Base-by-base conservation (phyloP, 129 eudicot species). In the Pulicaria dysenterica region DNA sequence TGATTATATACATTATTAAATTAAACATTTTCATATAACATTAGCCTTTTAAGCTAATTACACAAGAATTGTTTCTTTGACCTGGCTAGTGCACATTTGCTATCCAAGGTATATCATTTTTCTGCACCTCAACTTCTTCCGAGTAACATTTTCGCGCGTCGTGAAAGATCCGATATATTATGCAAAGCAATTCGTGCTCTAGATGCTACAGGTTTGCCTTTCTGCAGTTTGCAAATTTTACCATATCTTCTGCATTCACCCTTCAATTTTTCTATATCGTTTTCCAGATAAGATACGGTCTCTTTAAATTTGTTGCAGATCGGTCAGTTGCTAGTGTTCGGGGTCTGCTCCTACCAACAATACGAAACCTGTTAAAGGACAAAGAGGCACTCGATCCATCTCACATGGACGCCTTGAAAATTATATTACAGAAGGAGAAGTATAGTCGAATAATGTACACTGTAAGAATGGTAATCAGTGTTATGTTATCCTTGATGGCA, bases 131-230 rank as follows among this genome's bases (percentile, higher is more conserved):
- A 85, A 58, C 73, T 76, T 9, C 88, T 92, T 54, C 73, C 87
- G 76, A 87, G 72, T 79, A 92, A 93, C 65, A 78, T 93, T 81
- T 63, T 58, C 74, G 89, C 83, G 47, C 95, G 92, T 8, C 90
- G 96, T 47, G 98, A 89, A 11, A 79, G 98, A 74, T 87, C 98
- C 48, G 84, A 93, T 62, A 90, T 96, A 66, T 87, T 87, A 78
- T 93, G 96, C 65, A 96, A 93, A 77, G 83, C 92, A 49, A 89
- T 89, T 50, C 96, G 98, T 60, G 98, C 98, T 67, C 87, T 93
- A 40, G 98, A 93, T 87, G 96, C 98, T 72, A 89, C 98, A 87
- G 98, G 98, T 93, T 57, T 67, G 79, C 43, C 31, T 58, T 57
- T 39, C 39, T 6, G 47, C 42, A 55, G 40, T 40, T 31, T 17